Evolutionary conservation across 1,284 basidiomycete species (phyloP).

Genomic region (Leccinum colubrinum): DNA sequence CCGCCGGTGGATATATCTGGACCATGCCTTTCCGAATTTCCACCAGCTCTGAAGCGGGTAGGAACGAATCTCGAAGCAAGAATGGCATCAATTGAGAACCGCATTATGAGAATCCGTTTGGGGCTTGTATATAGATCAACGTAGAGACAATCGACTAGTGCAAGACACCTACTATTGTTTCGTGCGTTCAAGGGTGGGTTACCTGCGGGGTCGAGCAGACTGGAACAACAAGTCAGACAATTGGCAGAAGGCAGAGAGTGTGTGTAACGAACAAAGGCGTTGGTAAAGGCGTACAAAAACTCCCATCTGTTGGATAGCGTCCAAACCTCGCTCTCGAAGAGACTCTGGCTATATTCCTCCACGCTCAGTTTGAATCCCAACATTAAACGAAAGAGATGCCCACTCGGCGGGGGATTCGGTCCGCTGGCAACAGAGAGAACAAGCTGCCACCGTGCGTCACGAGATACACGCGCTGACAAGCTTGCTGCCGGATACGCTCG

Average conservation of each 20-base stretch:
- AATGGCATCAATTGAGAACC: constrained; percentile 20
- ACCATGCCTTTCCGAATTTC: constrained; percentile 25
- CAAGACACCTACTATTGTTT: constrained; percentile 17
- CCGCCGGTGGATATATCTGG: constrained; percentile 26
- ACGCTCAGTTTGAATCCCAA: constrained; percentile 18
- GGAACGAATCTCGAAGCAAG: constrained; percentile 24
- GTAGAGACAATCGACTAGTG: background rate
- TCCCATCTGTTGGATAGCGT: constrained; percentile 35
- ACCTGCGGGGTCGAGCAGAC: constrained; percentile 30
- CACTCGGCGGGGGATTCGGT: constrained; percentile 66
- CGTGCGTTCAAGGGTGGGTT: constrained; percentile 30
- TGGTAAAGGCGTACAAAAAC: constrained; percentile 31
- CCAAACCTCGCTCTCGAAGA: constrained; percentile 53
- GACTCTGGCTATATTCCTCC: constrained; percentile 34
- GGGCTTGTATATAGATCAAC: constrained; percentile 18
- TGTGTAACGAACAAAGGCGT: constrained; percentile 25
- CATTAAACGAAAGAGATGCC: constrained; percentile 33
- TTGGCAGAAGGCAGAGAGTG: background rate
- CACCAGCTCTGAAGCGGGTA: constrained; percentile 19
- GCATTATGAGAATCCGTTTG: constrained; percentile 20
- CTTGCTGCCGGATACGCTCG: constrained; percentile 62
- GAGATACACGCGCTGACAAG: constrained; percentile 66
- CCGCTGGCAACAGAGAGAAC: constrained; percentile 53
- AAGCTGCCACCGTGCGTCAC: constrained; percentile 72
- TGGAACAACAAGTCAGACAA: constrained; percentile 15